A percentile compares a stretch with the other conserved stretches of the same genome.
These are phyloP conservation scores for Posidonia oceanica DNA, from an alignment of 116 monocot genomes.

Conservation along the genomic window DNA sequence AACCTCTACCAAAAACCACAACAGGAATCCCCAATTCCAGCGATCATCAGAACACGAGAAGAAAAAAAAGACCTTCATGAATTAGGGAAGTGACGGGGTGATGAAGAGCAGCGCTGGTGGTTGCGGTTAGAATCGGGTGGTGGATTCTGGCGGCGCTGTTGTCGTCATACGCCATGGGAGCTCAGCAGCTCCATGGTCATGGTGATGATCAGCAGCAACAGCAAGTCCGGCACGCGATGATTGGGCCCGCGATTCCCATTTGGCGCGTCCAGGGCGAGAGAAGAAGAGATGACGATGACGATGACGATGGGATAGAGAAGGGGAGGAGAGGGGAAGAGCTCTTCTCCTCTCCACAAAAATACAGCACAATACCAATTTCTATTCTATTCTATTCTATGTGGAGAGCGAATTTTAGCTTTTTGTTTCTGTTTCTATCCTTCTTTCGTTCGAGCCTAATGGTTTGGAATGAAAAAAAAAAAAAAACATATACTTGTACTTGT, in stretches of 20 bases:
- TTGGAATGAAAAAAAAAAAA: too few species aligned
- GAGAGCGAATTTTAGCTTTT: too few species aligned
- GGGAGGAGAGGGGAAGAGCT: slow-evolving; percentile 15
- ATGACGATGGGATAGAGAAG: slow-evolving; percentile 17
- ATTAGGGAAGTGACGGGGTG: not conserved
- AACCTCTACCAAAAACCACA: not conserved
- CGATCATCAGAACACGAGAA: too few species aligned
- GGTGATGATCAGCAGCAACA: not conserved
- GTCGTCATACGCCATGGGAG: slow-evolving; percentile 2
- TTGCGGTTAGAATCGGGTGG: not conserved
- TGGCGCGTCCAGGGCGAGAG: not conserved
- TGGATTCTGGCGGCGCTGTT: not conserved
- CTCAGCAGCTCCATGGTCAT: not conserved
- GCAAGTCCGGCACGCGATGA: not conserved
- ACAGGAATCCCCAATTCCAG: not conserved
- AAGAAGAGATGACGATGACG: slow-evolving; percentile 8
- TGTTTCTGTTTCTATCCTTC: too few species aligned
- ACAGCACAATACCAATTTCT: too few species aligned
- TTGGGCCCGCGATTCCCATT: not conserved
- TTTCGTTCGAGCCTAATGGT: too few species aligned
- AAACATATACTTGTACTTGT: too few species aligned
- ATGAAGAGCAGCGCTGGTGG: not conserved
- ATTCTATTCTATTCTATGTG: too few species aligned
- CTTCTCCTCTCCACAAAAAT: slow-evolving; percentile 34
- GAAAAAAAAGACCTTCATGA: slow-evolving; percentile 3